Base-by-base conservation (phyloP, 257 asterid genomes). In the Przewalskia tangutica region DNA sequence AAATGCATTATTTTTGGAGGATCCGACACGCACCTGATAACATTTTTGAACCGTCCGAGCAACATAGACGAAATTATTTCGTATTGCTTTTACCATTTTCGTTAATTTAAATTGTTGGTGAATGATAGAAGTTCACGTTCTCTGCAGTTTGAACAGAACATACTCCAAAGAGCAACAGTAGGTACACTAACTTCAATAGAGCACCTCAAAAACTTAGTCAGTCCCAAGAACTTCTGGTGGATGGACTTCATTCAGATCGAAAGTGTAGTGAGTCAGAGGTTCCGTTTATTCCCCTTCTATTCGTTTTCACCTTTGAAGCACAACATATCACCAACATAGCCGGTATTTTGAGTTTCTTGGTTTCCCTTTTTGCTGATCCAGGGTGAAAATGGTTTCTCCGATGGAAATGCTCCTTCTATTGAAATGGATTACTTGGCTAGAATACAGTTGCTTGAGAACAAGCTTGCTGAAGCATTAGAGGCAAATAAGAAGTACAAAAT, bases 401-500 rank as follows among this genome's bases (percentile, higher is more conserved):
- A 82, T 18, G 67, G 76, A 83, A 77, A 64, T 81, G 60, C 85
- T 65, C 71, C 46, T 63, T 79, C 85, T 5, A 36, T 56, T 51
- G 76, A 77, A 73, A 81, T 23, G 77, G 84, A 84, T 84, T 48
- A 79, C 27, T 23, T 53, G 58, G 42, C 81, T 68, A 84, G 81
- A 32, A 68, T 34, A 18, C 80, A 80, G 40, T 13, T 82, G 82
- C 87, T 84, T 9, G 88, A 87, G 82, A 83, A 70, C 59, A 86
- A 85, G 77, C 76, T 80, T 84, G 82, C 83, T 32, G 90, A 87
- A 85, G 85, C 81, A 60, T 63, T 82, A 67, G 89, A 85, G 20
- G 83, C 76, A 55, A 88, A 79, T 62, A 88, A 85, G 80, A 84
- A 67, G 64, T 81, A 58, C 84, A 87, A 85, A 77, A 84, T 73